Evolutionary conservation across 1,284 basidiomycete species (phyloP).

Genomic region (Prillingera fragicola): DNA sequence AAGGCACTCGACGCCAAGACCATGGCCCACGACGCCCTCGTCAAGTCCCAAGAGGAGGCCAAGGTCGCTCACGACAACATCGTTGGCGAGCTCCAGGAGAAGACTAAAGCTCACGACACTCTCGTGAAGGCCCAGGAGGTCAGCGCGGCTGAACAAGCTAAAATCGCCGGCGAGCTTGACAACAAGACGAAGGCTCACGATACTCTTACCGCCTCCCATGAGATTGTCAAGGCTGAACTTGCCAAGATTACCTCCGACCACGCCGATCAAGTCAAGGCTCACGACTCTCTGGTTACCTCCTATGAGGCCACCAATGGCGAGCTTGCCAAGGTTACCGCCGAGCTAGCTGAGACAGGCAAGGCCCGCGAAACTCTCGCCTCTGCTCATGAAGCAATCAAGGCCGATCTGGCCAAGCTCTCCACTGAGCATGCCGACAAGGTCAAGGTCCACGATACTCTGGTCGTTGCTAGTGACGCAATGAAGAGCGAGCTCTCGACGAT

Average conservation of each 20-base stretch:
- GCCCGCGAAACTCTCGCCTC: too few relatives aligned
- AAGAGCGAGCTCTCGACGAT: slow-evolving; percentile 1
- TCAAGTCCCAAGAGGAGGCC: neutral
- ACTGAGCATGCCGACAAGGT: slow-evolving; percentile 1
- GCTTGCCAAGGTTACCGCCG: neutral
- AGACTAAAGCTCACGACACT: too few relatives aligned
- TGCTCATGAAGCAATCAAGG: too few relatives aligned
- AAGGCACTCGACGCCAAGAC: too few relatives aligned
- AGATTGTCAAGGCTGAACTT: neutral
- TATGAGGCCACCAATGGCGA: too few relatives aligned
- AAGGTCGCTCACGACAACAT: too few relatives aligned
- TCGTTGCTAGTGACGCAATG: neutral
- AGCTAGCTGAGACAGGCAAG: neutral
- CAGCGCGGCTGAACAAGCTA: neutral
- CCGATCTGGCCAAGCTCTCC: slow-evolving; percentile 1
- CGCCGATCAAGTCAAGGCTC: neutral
- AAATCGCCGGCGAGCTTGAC: neutral
- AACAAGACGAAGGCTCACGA: too few relatives aligned
- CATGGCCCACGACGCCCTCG: neutral
- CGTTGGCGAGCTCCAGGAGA: too few relatives aligned
- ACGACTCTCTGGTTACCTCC: too few relatives aligned
- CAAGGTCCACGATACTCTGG: neutral
- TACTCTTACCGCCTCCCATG: too few relatives aligned
- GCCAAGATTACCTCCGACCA: neutral
- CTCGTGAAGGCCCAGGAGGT: too few relatives aligned